These are phyloP conservation scores for Candida verbasci DNA, from an alignment of 805 yeast species.

Conservation along the genomic window DNA sequence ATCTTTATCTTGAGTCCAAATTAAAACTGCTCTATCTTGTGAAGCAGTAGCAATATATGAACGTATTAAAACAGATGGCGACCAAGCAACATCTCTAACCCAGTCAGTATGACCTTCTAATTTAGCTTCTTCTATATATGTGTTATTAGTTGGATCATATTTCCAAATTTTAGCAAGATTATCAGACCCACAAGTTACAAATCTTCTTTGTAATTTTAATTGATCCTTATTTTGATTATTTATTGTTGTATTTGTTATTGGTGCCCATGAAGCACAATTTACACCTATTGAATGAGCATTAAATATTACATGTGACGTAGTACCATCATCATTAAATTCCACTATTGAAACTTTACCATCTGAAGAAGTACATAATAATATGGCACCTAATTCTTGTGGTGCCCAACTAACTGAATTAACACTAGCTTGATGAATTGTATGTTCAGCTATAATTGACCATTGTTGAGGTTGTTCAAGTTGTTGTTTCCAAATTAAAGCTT, in stretches of 20 bases:
- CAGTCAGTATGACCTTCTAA: constrained; percentile 93
- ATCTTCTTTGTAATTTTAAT: constrained; percentile 53
- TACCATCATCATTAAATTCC: constrained; percentile 88
- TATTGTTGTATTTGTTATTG: constrained; percentile 48
- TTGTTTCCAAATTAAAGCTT: constrained; percentile 92
- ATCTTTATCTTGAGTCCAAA: constrained; percentile 82
- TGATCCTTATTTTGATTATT: constrained; percentile 17
- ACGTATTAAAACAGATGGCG: constrained; percentile 81
- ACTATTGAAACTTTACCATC: constrained; percentile 91
- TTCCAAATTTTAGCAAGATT: constrained; percentile 91
- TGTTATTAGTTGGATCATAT: constrained; percentile 49
- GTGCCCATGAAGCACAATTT: constrained; percentile 95
- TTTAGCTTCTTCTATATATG: constrained; percentile 68
- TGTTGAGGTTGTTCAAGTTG: constrained; percentile 66
- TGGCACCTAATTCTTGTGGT: constrained; percentile 94
- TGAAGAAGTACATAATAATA: constrained; percentile 82
- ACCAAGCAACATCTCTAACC: constrained; percentile 99
- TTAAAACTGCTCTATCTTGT: constrained; percentile 89
- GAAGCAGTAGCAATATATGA: constrained; percentile 95
- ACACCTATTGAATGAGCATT: constrained; percentile 92
- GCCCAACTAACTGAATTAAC: constrained; percentile 97
- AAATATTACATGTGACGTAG: constrained; percentile 57
- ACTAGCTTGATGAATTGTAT: constrained; percentile 85
- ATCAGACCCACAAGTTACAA: constrained; percentile 94
- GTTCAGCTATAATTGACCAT: constrained; percentile 87